Base-by-base conservation (phyloP, 441 rosid species). In the Bocquillonia castaneifolia region DNA sequence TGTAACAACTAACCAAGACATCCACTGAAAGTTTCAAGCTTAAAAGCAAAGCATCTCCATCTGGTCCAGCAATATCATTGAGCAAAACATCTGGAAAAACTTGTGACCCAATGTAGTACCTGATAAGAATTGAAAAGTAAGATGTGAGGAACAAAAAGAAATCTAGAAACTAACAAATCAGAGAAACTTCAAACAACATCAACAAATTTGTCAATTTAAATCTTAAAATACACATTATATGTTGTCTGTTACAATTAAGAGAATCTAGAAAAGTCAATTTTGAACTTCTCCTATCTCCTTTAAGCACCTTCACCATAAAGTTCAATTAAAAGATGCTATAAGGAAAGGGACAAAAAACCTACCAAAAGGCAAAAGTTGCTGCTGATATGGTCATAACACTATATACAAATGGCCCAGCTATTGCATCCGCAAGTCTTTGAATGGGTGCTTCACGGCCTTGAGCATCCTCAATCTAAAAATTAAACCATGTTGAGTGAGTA, bases 391-490 rank as follows among this genome's bases (percentile, higher is more conserved):
- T 80, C 92, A 89, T 89, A 72, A 91, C 77, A 59, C 88, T 84
- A 72, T 85, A 94, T 25, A 94, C 96, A 79, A 94, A 94, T 25
- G 97, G 99, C 63, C 99, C 97, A 61, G 99, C 96, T 76, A 94
- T 88, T 17, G 90, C 83, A 77, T 91, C 99, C 72, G 96, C 99
- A 72, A 94, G 87, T 78, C 96, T 81, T 77, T 93, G 97, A 68
- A 91, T 84, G 69, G 97, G 96, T 47, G 97, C 96, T 79, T 91
- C 97, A 79, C 76, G 85, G 51, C 96, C 96, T 81, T 94, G 96
- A 68, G 99, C 97, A 73, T 89, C 96, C 85, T 94, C 96, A 77
- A 91, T 95, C 99, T 89, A 77, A 72, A 81, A 67, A 25, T 73
- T 66, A 22, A 50, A 79, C 40, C 66, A 67, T 18, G 47, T 22